Conservation (phyloP, 2,329 filamentous ascomycete genomes). For the Xylariales sp. region DNA sequence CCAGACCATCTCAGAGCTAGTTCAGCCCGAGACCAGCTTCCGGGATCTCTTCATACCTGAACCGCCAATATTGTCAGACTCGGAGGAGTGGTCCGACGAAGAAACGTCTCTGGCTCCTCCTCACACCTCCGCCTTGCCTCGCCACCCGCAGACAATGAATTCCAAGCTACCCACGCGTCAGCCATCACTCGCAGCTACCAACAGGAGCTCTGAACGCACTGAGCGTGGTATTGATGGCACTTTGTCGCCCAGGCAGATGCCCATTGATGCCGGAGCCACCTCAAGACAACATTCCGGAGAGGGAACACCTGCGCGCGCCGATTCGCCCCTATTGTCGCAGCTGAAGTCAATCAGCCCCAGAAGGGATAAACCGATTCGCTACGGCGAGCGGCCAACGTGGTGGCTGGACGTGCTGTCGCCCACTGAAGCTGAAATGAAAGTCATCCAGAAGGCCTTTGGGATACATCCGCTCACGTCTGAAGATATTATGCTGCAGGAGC, state of each 20-base stretch:
- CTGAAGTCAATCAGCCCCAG: slow-evolving; percentile 20
- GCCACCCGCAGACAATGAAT: slow-evolving; percentile 25
- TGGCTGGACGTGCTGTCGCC: slow-evolving; percentile 93
- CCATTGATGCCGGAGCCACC: slow-evolving; percentile 15
- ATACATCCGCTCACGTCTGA: slow-evolving; percentile 95
- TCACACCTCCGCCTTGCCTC: slow-evolving; percentile 17
- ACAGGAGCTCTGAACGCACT: slow-evolving; percentile 9
- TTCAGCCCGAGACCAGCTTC: slow-evolving; percentile 81
- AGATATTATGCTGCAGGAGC: slow-evolving; percentile 96
- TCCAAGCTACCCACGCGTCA: slow-evolving; percentile 42
- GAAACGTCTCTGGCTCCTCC: slow-evolving; percentile 30
- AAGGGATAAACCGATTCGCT: slow-evolving; percentile 33
- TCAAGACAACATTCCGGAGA: slow-evolving; percentile 8
- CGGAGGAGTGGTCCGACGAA: slow-evolving; percentile 61
- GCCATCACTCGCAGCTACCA: slow-evolving; percentile 31
- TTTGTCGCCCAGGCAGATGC: slow-evolving; percentile 19
- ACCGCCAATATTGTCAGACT: slow-evolving; percentile 68
- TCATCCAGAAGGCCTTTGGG: slow-evolving; percentile 85
- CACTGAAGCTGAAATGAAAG: slow-evolving; percentile 93
- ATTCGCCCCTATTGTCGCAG: slow-evolving; percentile 13
- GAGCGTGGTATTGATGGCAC: slow-evolving; percentile 22
- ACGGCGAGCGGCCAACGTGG: slow-evolving; percentile 86
- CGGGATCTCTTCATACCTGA: slow-evolving; percentile 88
- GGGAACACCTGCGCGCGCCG: slow-evolving; percentile 9
- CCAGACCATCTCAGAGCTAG: slow-evolving; percentile 87